Evolutionary conservation across 2,329 filamentous ascomycete genomes (phyloP).

Genomic region (Neonectria ditissima): DNA sequence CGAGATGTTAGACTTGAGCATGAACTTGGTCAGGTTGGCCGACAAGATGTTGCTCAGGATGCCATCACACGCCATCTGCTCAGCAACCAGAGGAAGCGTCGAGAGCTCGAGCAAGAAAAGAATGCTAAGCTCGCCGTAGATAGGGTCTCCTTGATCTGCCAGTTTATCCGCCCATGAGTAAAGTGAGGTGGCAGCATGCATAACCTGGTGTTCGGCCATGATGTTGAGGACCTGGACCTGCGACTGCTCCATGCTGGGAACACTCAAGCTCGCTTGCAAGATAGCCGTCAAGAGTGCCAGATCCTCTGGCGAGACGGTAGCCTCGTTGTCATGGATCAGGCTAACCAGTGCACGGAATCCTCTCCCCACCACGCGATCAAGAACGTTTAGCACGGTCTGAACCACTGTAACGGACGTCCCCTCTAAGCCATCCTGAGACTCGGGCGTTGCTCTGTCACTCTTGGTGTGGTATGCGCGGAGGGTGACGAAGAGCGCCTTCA

Average conservation of each 20-base stretch:
- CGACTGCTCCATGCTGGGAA: slow-evolving; percentile 80
- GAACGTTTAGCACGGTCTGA: slow-evolving; percentile 79
- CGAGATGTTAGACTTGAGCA: slow-evolving; percentile 77
- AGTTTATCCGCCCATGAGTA: slow-evolving; percentile 95
- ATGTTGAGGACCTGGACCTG: slow-evolving; percentile 78
- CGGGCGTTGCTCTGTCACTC: slow-evolving; percentile 45
- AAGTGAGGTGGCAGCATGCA: slow-evolving; percentile 85
- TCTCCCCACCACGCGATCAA: slow-evolving; percentile 81
- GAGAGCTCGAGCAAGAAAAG: slow-evolving; percentile 91
- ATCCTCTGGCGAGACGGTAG: slow-evolving; percentile 76
- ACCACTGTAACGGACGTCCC: slow-evolving; percentile 59
- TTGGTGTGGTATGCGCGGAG: slow-evolving; percentile 72
- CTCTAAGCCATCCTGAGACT: slow-evolving; percentile 50
- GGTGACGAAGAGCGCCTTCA: slow-evolving; percentile 87
- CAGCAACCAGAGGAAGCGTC: slow-evolving; percentile 81
- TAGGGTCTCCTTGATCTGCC: slow-evolving; percentile 80
- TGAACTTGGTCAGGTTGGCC: slow-evolving; percentile 81
- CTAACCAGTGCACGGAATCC: slow-evolving; percentile 86
- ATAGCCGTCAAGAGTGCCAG: slow-evolving; percentile 89
- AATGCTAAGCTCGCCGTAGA: slow-evolving; percentile 93
- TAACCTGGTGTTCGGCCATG: slow-evolving; percentile 76
- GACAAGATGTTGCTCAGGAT: slow-evolving; percentile 83
- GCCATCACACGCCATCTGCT: slow-evolving; percentile 89
- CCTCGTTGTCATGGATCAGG: slow-evolving; percentile 81
- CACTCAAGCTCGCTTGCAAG: slow-evolving; percentile 82